These are phyloP conservation scores for Ploettnerulaceae sp. DNA, from an alignment of 2,329 filamentous ascomycete species.

Conservation along the genomic window DNA sequence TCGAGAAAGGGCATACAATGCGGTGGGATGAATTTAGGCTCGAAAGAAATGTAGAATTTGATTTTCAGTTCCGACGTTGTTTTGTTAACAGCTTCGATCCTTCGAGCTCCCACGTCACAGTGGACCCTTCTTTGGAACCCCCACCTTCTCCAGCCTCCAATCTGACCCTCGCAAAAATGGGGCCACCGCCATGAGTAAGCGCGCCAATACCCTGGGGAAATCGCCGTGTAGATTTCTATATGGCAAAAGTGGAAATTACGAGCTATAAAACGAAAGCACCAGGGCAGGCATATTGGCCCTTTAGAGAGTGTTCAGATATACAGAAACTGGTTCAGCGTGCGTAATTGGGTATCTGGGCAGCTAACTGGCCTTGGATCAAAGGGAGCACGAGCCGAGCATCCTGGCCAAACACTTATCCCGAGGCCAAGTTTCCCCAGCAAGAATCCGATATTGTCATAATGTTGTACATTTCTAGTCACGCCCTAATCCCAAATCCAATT, in stretches of 20 bases:
- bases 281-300: not conserved
- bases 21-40: not conserved
- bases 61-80: not conserved
- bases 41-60: not conserved
- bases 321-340: too few species aligned
- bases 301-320: too few species aligned
- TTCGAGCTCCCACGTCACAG: conserved; percentile 12
- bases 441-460: conserved; percentile 17
- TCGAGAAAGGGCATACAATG: too few species aligned
- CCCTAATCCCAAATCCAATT: conserved; percentile 3
- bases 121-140: conserved; percentile 5
- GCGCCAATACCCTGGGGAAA: not conserved
- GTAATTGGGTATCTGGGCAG: too few species aligned
- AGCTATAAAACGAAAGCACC: not conserved
- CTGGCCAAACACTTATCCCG: conserved; percentile 8
- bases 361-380: not conserved
- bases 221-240: not conserved
- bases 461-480: conserved; percentile 29
- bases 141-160: conserved; percentile 10
- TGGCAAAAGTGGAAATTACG: too few species aligned
- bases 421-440: conserved; percentile 3
- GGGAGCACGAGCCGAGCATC: too few species aligned
- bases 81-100: conserved; percentile 3
- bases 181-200: not conserved
- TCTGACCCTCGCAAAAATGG: not conserved